A percentile compares a stretch with the other conserved stretches of the same genome.
Conservation (phyloP, 2,329 filamentous ascomycete genomes). For the Fusarium globosum region DNA sequence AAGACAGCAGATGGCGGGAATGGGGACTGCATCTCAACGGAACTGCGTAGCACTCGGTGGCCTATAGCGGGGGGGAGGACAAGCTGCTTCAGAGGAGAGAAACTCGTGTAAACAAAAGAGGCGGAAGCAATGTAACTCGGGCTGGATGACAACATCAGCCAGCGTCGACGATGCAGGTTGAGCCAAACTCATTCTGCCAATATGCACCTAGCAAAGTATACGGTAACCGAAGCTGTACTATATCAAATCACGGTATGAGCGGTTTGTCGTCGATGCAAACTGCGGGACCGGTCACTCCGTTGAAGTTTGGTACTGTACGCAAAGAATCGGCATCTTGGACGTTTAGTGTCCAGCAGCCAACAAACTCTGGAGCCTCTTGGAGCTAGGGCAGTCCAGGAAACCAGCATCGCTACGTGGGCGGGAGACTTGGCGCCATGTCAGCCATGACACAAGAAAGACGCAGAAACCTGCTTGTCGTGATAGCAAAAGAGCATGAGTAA, state of each 20-base stretch:
- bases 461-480: conserved; percentile 35
- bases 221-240: conserved; percentile 25
- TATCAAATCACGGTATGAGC: conserved; percentile 22
- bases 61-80: conserved; percentile 18
- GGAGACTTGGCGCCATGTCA: conserved; percentile 32
- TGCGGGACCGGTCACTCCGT: conserved; percentile 27
- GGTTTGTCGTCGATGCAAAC: conserved; percentile 32
- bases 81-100: conserved; percentile 5
- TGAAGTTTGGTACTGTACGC: conserved; percentile 17
- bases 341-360: conserved; percentile 23
- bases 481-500: conserved; percentile 15
- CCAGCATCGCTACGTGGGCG: conserved; percentile 32
- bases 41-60: conserved; percentile 2
- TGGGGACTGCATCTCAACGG: conserved; percentile 9
- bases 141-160: conserved; percentile 22
- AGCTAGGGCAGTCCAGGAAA: conserved; percentile 25
- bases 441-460: conserved; percentile 32
- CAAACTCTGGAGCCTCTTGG: conserved; percentile 24
- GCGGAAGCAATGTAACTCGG: conserved; percentile 26
- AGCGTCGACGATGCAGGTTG: conserved; percentile 9
- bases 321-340: conserved; percentile 17
- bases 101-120: conserved; percentile 16
- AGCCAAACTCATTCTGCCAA: conserved; percentile 11
- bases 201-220: conserved; percentile 30
- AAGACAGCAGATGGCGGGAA: conserved; percentile 17